phyloP scores from a whole-genome alignment of 192 early-diverging fungal genomes.

The Lobulomyces angularis region DNA sequence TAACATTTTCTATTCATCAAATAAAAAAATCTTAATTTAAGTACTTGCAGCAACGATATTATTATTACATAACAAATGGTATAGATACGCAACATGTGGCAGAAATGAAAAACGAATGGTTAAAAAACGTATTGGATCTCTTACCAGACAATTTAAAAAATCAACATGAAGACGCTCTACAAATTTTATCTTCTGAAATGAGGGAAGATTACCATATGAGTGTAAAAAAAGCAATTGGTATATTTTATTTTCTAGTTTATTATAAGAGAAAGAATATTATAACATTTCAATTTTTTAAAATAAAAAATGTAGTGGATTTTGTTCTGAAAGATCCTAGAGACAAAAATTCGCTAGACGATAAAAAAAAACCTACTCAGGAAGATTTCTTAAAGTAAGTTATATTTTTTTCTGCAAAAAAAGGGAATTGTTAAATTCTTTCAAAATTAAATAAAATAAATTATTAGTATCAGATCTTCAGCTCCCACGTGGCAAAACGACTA shows the following conservation, averaged over 20 bases:
- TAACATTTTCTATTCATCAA: slow-evolving; percentile 5
- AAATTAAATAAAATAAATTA: neutral
- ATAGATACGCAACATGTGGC: slow-evolving; percentile 51
- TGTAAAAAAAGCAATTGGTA: slow-evolving; percentile 53
- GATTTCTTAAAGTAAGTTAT: slow-evolving; percentile 27
- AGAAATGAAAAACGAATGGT: slow-evolving; percentile 49
- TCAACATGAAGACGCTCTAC: slow-evolving; percentile 21
- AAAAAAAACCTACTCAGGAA: slow-evolving; percentile 9
- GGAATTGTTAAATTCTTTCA: neutral
- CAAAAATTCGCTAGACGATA: slow-evolving; percentile 21
- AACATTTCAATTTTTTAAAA: slow-evolving; percentile 1
- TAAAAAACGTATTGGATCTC: slow-evolving; percentile 36
- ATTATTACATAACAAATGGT: slow-evolving; percentile 54
- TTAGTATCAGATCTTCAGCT: slow-evolving; percentile 30
- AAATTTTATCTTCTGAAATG: slow-evolving; percentile 39
- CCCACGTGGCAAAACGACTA: slow-evolving; percentile 31
- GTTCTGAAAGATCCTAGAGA: slow-evolving; percentile 50
- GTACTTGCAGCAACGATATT: slow-evolving; percentile 41
- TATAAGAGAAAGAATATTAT: neutral
- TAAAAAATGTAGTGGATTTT: slow-evolving; percentile 36
- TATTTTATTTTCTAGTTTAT: neutral
- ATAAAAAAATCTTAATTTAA: slow-evolving; percentile 7
- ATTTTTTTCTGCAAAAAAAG: too few relatives aligned
- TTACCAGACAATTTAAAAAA: slow-evolving; percentile 30
- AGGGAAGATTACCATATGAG: slow-evolving; percentile 53